phyloP scores from a whole-genome alignment of 495 filamentous ascomycete genomes.

The Neurospora intermedia region DNA sequence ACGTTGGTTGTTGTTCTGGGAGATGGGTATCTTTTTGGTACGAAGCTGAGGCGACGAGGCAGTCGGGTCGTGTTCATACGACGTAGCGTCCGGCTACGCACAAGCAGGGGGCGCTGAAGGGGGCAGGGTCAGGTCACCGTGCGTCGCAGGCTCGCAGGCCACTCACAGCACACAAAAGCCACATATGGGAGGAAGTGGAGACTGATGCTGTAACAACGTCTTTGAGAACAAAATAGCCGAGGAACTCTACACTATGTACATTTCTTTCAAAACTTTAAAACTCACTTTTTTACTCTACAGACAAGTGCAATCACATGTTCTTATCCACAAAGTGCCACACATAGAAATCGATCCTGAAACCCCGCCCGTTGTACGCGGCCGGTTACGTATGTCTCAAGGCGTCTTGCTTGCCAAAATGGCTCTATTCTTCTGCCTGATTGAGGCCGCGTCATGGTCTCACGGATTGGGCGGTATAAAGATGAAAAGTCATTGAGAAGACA shows the following conservation, averaged over 20 bases:
- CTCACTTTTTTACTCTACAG: neutral
- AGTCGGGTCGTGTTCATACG: too few species aligned
- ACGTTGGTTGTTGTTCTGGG: neutral
- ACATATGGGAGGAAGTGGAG: neutral
- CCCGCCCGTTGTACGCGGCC: neutral
- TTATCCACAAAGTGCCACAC: neutral
- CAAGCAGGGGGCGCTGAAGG: neutral
- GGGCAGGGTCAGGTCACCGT: neutral
- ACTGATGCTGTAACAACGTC: neutral
- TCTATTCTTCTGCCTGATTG: neutral
- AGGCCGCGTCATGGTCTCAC: neutral
- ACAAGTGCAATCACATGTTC: neutral
- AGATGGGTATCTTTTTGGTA: neutral
- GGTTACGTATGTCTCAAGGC: neutral
- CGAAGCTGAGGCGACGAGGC: neutral
- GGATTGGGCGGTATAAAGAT: neutral
- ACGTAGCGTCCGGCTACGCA: neutral
- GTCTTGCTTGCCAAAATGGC: neutral
- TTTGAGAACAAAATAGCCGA: neutral
- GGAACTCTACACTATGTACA: neutral
- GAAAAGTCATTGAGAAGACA: neutral
- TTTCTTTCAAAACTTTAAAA: neutral
- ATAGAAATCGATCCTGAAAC: neutral
- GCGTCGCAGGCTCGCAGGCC: neutral
- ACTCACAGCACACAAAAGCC: too few species aligned